A percentile compares a stretch with the other conserved stretches of the same genome.
Conservation (phyloP, 2,329 filamentous ascomycete genomes). For the Pseudohalonectria lignicola region DNA sequence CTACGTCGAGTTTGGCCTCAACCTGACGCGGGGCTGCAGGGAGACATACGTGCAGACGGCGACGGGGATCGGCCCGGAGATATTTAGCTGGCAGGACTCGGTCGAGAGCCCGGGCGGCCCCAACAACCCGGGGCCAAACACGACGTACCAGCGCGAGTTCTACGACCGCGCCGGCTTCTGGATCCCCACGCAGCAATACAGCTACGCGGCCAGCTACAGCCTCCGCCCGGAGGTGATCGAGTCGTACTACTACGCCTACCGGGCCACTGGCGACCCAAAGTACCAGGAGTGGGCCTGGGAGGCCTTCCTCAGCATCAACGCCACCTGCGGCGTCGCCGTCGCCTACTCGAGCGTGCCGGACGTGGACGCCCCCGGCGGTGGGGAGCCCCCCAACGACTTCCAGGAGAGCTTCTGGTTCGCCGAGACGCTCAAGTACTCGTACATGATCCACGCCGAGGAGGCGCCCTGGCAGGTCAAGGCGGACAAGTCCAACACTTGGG, state of each 20-base stretch:
- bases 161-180: slow-evolving; percentile 63
- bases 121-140: slow-evolving; percentile 23
- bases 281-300: slow-evolving; percentile 83
- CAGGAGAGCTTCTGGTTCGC: slow-evolving; percentile 87
- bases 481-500: slow-evolving; percentile 31
- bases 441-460: slow-evolving; percentile 57
- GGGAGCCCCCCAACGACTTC: slow-evolving; percentile 51
- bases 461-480: slow-evolving; percentile 38
- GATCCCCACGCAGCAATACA: slow-evolving; percentile 31
- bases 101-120: slow-evolving; percentile 10
- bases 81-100: slow-evolving; percentile 50
- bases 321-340: slow-evolving; percentile 48
- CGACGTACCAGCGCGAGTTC: slow-evolving; percentile 35
- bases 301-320: slow-evolving; percentile 59
- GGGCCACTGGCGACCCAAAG: slow-evolving; percentile 60
- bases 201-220: slow-evolving; percentile 38
- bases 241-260: slow-evolving; percentile 78
- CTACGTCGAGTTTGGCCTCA: slow-evolving; percentile 65
- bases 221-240: slow-evolving; percentile 76
- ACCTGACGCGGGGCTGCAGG: slow-evolving; percentile 61
- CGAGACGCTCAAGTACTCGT: slow-evolving; percentile 78
- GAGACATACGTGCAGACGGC: slow-evolving; percentile 58
- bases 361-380: slow-evolving; percentile 54
- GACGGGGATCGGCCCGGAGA: slow-evolving; percentile 68
- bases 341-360: slow-evolving; percentile 57